Percentiles rank a stretch among this genome's conserved stretches.
Conservation (phyloP, 176 grass and related monocot genomes). For the Puccinellia tenuiflora region DNA sequence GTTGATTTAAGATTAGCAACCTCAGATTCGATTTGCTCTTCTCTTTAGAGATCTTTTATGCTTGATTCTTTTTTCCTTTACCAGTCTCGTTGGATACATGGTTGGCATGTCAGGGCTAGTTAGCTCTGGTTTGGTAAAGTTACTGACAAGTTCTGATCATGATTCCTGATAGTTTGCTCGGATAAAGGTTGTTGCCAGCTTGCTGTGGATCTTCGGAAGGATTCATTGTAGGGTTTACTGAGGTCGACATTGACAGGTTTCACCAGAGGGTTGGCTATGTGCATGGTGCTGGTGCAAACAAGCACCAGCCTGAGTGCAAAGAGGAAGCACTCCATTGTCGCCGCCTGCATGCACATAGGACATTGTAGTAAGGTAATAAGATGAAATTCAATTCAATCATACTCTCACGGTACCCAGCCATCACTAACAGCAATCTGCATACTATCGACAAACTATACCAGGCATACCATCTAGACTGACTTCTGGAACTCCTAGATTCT, state of each 20-base stretch:
- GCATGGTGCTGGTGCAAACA: neutral
- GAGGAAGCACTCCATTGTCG: neutral
- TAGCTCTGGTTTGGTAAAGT: neutral
- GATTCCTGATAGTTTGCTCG: neutral
- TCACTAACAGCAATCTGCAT: neutral
- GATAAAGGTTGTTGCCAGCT: neutral
- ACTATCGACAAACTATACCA: neutral
- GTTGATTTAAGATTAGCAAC: neutral
- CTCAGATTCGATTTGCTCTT: neutral
- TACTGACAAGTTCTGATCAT: slow-evolving; percentile 20
- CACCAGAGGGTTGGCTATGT: neutral
- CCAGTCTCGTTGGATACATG: neutral
- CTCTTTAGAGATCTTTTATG: neutral
- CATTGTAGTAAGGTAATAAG: neutral
- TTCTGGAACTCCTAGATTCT: neutral
- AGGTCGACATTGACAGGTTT: neutral
- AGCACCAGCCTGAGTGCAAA: neutral
- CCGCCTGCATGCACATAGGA: neutral
- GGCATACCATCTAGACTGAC: neutral
- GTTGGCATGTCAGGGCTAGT: neutral
- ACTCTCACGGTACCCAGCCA: neutral
- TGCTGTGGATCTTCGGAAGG: neutral
- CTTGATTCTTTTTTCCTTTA: slow-evolving; percentile 17
- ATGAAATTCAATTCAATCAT: neutral
- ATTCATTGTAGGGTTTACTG: neutral